Base-by-base conservation (phyloP, 2,329 filamentous ascomycete genomes). In the Venturia carpophila region DNA sequence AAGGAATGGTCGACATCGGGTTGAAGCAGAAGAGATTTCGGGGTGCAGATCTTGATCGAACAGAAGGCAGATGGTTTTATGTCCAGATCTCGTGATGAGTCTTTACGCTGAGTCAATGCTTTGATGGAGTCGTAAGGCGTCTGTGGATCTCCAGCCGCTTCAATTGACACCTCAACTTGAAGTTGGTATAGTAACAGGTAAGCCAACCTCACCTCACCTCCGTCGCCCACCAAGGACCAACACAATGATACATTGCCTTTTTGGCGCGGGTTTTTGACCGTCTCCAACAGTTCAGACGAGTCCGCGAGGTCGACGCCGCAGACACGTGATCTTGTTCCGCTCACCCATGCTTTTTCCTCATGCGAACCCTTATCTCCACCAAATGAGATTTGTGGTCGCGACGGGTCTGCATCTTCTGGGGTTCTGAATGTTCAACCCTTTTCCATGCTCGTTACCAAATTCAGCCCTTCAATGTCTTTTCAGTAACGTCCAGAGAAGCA, bases 281-380 rank as follows among this genome's bases (percentile, higher is more conserved):
- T 4, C 52, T 11, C 30, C 2, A 34, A 58, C 19, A 37, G 5
- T 9, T 9, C 15, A 58, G 13, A 56, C 34, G 49, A 56, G 7
- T 30, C 15, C 13, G 27, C 11, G 6, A 24, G 7, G 45, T 34
- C 11, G 19, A 34, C 27, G 49, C 13, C 17, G 5, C 2, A 5
- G 19, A 13, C 52, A 58, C 52, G 52, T 58, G 52, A 58, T 37
- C 5, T 11, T 2, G 2, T n/a, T 58, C 9, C n/a, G 21, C 13
- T 52, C 47, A 49, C 30, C 52, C 52, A 19, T 58, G 52, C 52
- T 58, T 58, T 58, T 58, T 37, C 19, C 49, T 27, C 6, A 37
- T 4, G 5, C 15, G 30, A 21, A 37, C 1, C 27, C 52, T 58
- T 58, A 58, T 58, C 52, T 58, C 15, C 52, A 37, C 24, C 49